A percentile compares a stretch with the other conserved stretches of the same genome.
phyloP scores from a whole-genome alignment of 192 early-diverging fungal genomes.

The Entomortierella chlamydospora region DNA sequence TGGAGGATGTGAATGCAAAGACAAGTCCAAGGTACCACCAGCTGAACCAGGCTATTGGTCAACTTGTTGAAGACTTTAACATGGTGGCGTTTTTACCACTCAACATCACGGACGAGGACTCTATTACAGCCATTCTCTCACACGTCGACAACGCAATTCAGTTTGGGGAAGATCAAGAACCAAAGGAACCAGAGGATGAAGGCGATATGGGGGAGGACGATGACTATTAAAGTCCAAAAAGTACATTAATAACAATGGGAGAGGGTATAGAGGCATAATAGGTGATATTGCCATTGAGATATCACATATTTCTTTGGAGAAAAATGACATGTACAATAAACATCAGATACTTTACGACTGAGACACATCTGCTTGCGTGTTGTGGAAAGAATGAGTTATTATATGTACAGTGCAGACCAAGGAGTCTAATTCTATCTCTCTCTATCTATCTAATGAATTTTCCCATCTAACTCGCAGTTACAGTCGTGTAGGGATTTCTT shows the following conservation, averaged over 20 bases:
- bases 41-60: constrained; percentile 90
- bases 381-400: too few relatives aligned
- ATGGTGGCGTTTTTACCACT: constrained; percentile 97
- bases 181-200: constrained; percentile 73
- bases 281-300: too few relatives aligned
- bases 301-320: too few relatives aligned
- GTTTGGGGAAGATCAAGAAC: constrained; percentile 97
- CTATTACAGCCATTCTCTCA: constrained; percentile 84
- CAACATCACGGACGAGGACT: constrained; percentile 95
- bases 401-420: too few relatives aligned
- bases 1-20: constrained; percentile 82
- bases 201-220: constrained; percentile 29
- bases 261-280: too few relatives aligned
- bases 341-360: not conserved
- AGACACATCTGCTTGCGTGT: too few relatives aligned
- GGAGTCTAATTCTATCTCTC: too few relatives aligned
- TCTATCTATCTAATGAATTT: too few relatives aligned
- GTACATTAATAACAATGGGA: not conserved
- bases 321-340: not conserved
- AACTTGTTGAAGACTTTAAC: constrained; percentile 93
- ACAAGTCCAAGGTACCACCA: constrained; percentile 84
- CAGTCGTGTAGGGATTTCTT: constrained; percentile 38
- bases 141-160: constrained; percentile 96
- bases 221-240: not conserved
- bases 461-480: constrained; percentile 4